Evolutionary conservation across 345 rosid species (phyloP).

Genomic region (Cardamine resedifolia): DNA sequence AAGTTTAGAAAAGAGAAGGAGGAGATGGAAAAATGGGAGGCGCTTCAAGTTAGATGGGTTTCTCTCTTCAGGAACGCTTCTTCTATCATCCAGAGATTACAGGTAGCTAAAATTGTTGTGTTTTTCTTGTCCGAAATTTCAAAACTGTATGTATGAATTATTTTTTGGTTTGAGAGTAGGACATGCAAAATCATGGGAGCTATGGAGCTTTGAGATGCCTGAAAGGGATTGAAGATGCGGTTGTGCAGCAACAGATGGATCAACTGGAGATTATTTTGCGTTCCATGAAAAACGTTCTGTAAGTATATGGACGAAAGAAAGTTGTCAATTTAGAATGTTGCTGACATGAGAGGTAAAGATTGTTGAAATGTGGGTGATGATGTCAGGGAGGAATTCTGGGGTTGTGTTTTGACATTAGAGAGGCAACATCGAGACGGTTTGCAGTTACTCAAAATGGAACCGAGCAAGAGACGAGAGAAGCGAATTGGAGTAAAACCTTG

Average conservation of each 20-base stretch:
- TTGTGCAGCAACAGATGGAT: slow-evolving; percentile 69
- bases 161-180: slow-evolving; percentile 33
- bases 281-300: slow-evolving; percentile 61
- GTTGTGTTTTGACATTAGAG: slow-evolving; percentile 56
- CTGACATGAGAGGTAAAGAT: slow-evolving; percentile 2
- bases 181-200: slow-evolving; percentile 50
- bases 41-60: slow-evolving; percentile 58
- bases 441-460: slow-evolving; percentile 53
- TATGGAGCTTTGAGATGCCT: slow-evolving; percentile 56
- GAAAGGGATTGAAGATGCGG: slow-evolving; percentile 53
- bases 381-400: slow-evolving; percentile 59
- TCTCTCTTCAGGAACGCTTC: slow-evolving; percentile 66
- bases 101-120: slow-evolving; percentile 34
- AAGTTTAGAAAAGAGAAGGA: slow-evolving; percentile 57
- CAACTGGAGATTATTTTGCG: slow-evolving; percentile 55
- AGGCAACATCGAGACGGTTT: slow-evolving; percentile 52
- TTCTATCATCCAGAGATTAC: slow-evolving; percentile 67
- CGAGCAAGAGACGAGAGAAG: slow-evolving; percentile 47
- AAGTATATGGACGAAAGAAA: slow-evolving; percentile 19
- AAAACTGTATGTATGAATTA: slow-evolving; percentile 3
- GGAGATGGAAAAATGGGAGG: slow-evolving; percentile 67
- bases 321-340: neutral
- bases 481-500: slow-evolving; percentile 71
- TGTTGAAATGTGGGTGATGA: neutral
- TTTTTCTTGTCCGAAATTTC: neutral